These are phyloP conservation scores for Monosporascus sp. DNA, from an alignment of 2,329 filamentous ascomycete species.

Conservation along the genomic window DNA sequence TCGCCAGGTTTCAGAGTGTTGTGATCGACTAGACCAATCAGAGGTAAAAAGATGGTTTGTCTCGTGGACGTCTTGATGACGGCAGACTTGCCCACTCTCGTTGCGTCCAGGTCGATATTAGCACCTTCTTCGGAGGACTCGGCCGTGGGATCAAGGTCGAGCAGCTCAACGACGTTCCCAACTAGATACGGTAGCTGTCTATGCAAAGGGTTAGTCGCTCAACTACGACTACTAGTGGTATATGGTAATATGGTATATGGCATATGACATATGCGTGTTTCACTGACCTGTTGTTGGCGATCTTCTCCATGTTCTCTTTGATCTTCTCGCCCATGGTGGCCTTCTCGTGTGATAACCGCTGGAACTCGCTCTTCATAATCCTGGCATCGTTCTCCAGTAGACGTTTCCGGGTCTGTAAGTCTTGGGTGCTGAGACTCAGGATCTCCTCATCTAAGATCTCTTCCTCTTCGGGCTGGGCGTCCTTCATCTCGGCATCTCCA, in stretches of 20 bases:
- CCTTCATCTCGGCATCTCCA: conserved; percentile 87
- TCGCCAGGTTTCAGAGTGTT: conserved; percentile 93
- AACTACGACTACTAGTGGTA: not conserved
- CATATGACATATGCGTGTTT: conserved; percentile 1
- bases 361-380: conserved; percentile 97
- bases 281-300: conserved; percentile 90
- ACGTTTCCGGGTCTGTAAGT: conserved; percentile 86
- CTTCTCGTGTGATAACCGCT: conserved; percentile 92
- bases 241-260: not conserved
- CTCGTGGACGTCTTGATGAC: conserved; percentile 99
- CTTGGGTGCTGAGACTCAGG: conserved; percentile 84
- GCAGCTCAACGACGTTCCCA: conserved; percentile 94
- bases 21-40: conserved; percentile 95
- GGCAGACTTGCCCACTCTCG: conserved; percentile 92
- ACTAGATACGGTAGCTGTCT: conserved; percentile 98
- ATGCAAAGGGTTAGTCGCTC: conserved; percentile 10
- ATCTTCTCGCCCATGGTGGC: conserved; percentile 96
- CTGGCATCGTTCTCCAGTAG: conserved; percentile 95
- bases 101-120: conserved; percentile 97
- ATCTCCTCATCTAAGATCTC: conserved; percentile 91
- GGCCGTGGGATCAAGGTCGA: conserved; percentile 92
- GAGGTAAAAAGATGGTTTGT: conserved; percentile 95
- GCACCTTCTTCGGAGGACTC: conserved; percentile 97
- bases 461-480: conserved; percentile 69
- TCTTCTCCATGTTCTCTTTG: conserved; percentile 98